These are phyloP conservation scores for Flaveria brownii DNA, from an alignment of 129 eudicot species.

Conservation along the genomic window DNA sequence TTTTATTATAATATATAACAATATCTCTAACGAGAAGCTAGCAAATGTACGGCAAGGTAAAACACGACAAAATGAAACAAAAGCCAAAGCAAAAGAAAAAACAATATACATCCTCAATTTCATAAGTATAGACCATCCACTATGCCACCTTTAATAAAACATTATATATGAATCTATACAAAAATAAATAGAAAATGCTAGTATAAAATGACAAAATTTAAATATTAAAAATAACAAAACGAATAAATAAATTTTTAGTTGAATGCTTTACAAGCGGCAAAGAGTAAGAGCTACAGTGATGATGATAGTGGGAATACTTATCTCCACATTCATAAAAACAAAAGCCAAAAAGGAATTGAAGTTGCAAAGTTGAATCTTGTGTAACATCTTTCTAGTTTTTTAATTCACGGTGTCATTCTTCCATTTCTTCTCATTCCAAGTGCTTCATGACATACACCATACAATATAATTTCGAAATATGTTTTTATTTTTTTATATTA, in stretches of 20 bases:
- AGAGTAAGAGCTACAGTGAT: conserved; percentile 23
- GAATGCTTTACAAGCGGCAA: conserved; percentile 30
- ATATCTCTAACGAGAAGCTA: too few species aligned
- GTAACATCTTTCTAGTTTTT: conserved; percentile 30
- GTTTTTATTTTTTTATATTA: not conserved
- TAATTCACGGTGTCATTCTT: conserved; percentile 24
- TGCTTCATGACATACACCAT: conserved; percentile 37
- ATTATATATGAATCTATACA: not conserved
- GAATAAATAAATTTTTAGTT: conserved; percentile 21
- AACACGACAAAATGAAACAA: too few species aligned
- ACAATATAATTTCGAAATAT: not conserved
- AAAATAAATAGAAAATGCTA: not conserved
- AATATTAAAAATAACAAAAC: not conserved
- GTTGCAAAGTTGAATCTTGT: conserved; percentile 33
- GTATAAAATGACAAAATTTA: not conserved
- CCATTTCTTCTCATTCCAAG: conserved; percentile 16
- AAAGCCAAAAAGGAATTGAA: conserved; percentile 30
- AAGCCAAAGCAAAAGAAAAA: too few species aligned
- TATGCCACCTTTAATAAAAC: conserved; percentile 1
- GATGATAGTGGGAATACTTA: conserved; percentile 33
- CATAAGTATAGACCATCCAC: not conserved
- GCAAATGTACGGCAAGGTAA: too few species aligned
- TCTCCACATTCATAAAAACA: conserved; percentile 26
- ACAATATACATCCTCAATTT: too few species aligned
- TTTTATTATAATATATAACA: too few species aligned